Evolutionary conservation across 805 yeast species (phyloP).

Genomic region (Cyberlindnera suaveolens): DNA sequence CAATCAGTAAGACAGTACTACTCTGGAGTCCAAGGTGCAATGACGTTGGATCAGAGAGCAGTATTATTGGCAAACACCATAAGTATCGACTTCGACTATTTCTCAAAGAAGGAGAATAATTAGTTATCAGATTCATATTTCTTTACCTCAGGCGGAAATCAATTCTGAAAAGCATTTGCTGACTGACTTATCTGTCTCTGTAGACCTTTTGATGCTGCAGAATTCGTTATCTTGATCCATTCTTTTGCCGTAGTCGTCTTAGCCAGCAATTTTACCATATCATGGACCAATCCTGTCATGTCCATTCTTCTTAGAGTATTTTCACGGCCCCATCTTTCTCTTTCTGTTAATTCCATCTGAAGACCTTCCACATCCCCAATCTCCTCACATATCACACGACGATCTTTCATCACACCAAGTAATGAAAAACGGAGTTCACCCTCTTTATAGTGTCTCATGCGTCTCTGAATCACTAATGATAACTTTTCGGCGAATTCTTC

Average conservation of each 20-base stretch:
- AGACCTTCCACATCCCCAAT: constrained; percentile 35
- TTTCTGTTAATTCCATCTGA: constrained; percentile 37
- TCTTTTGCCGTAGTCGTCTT: constrained; percentile 30
- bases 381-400: constrained; percentile 31
- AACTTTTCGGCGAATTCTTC: constrained; percentile 38
- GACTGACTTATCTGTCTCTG: background rate
- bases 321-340: constrained; percentile 48
- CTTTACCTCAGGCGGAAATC: background rate
- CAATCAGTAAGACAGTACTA: constrained; percentile 46
- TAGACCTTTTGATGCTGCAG: background rate
- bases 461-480: constrained; percentile 37
- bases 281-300: constrained; percentile 43
- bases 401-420: constrained; percentile 47
- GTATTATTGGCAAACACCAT: constrained; percentile 80
- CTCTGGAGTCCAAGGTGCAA: constrained; percentile 36
- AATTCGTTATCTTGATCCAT: constrained; percentile 27
- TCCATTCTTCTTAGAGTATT: constrained; percentile 49
- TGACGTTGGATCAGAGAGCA: constrained; percentile 78
- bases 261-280: constrained; percentile 37
- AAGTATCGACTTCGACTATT: constrained; percentile 90
- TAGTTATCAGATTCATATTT: too few relatives aligned
- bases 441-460: constrained; percentile 39
- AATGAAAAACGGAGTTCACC: constrained; percentile 52
- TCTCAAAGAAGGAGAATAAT: constrained; percentile 45
- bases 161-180: background rate